A percentile compares a stretch with the other conserved stretches of the same genome.
Evolutionary conservation across 495 filamentous ascomycete genomes (phyloP).

Genomic region (Penicillium lividum): DNA sequence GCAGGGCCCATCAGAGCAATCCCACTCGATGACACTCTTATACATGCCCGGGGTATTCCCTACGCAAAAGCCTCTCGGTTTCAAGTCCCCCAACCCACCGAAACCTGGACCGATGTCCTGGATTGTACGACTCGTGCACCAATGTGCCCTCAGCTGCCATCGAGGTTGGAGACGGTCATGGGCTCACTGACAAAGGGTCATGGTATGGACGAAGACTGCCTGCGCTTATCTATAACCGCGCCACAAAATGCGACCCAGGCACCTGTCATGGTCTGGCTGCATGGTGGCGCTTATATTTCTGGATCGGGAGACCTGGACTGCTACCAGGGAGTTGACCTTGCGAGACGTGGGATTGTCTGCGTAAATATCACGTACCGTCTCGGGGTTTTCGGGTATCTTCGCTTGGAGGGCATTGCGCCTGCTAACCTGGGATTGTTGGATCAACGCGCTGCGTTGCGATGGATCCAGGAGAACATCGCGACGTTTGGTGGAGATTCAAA

Average conservation of each 20-base stretch:
- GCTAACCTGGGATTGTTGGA: conserved; percentile 40
- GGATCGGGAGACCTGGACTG: conserved; percentile 17
- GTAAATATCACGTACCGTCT: conserved; percentile 17
- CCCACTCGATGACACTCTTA: neutral
- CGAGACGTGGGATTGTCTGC: conserved; percentile 8
- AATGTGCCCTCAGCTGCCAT: neutral
- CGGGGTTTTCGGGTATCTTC: conserved; percentile 31
- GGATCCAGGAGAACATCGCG: conserved; percentile 50
- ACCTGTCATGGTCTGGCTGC: conserved; percentile 18
- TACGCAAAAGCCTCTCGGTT: conserved; percentile 15
- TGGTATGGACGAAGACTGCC: conserved; percentile 9
- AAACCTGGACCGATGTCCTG: conserved; percentile 3
- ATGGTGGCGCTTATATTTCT: conserved; percentile 16
- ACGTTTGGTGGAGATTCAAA: conserved; percentile 47
- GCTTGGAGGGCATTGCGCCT: conserved; percentile 35
- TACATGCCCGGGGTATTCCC: conserved; percentile 14
- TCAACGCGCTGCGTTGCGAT: conserved; percentile 40
- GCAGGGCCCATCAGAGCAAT: neutral
- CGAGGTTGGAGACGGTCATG: neutral
- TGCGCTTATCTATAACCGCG: conserved; percentile 9
- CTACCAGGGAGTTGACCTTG: conserved; percentile 11
- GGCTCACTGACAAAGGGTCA: neutral
- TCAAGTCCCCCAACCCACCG: conserved; percentile 6
- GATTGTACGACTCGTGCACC: neutral
- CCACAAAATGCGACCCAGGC: conserved; percentile 8